Evolutionary conservation across 1,139 yeast genomes (phyloP).

Genomic region (Eremothecium cymbalariae): DNA sequence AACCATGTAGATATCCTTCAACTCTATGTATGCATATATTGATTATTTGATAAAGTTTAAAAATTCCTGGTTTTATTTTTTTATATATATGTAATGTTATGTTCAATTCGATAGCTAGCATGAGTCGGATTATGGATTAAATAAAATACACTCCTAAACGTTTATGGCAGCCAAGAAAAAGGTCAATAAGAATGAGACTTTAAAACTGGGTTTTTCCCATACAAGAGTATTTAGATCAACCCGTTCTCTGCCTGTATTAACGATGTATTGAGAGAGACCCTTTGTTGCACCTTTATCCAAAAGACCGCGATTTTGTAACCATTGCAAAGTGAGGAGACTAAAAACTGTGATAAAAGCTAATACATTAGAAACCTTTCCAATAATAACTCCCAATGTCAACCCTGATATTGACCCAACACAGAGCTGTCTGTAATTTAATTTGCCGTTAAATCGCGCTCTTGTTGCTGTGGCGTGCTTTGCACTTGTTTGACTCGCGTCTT

Average conservation of each 20-base stretch:
- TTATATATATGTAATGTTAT: background rate
- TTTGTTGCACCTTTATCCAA: slow-evolving; percentile 16
- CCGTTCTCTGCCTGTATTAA: slow-evolving; percentile 16
- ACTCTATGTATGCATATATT: no score
- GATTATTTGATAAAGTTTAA: no score
- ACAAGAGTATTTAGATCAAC: slow-evolving; percentile 19
- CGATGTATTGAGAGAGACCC: slow-evolving; percentile 14
- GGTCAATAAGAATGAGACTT: slow-evolving; percentile 18
- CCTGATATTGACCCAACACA: slow-evolving; percentile 24
- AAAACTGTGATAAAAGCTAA: slow-evolving; percentile 16
- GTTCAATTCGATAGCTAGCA: no score
- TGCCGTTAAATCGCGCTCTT: slow-evolving; percentile 24
- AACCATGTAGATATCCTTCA: no score
- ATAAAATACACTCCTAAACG: slow-evolving; percentile 9
- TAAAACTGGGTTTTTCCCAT: slow-evolving; percentile 23
- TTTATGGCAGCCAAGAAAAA: slow-evolving; percentile 20
- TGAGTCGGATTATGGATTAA: background rate
- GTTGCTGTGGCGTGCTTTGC: background rate
- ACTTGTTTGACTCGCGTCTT: slow-evolving; percentile 6
- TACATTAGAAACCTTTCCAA: slow-evolving; percentile 19
- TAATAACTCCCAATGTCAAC: slow-evolving; percentile 16
- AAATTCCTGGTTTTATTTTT: no score
- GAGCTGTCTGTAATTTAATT: slow-evolving; percentile 22
- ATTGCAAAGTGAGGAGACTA: slow-evolving; percentile 19
- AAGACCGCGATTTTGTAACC: slow-evolving; percentile 19